Evolutionary conservation across 2,329 filamentous ascomycete species (phyloP).

Genomic region (Aciculosporium take): DNA sequence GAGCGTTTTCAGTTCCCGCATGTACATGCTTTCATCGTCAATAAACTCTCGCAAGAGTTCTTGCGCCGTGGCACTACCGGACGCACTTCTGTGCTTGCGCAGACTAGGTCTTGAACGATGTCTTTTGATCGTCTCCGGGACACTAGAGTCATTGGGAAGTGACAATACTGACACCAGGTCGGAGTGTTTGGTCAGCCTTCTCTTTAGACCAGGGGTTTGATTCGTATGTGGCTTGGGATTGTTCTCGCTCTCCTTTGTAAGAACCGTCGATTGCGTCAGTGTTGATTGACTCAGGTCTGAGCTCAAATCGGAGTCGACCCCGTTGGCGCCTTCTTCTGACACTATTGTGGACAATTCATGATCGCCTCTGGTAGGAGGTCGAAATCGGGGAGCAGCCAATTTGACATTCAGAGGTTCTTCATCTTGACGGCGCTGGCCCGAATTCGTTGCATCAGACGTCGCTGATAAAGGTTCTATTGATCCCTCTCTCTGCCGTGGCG

Average conservation of each 20-base stretch:
- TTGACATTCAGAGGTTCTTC: conserved; percentile 5
- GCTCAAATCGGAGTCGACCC: conserved; percentile 32
- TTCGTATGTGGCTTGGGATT: conserved; percentile 11
- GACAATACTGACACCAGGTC: conserved; percentile 91
- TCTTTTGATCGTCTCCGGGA: conserved; percentile 49
- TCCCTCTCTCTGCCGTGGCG: conserved; percentile 4
- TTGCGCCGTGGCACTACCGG: conserved; percentile 52
- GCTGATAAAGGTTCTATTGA: neutral
- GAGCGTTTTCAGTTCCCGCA: conserved; percentile 78
- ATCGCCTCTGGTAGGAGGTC: conserved; percentile 38
- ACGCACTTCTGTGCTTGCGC: conserved; percentile 53
- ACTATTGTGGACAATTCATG: conserved; percentile 45
- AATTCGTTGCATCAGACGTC: neutral
- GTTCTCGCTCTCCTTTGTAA: conserved; percentile 32
- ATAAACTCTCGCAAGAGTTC: conserved; percentile 70
- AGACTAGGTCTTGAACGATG: conserved; percentile 67
- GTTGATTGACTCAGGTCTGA: conserved; percentile 35
- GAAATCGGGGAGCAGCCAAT: conserved; percentile 21
- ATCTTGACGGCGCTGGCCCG: neutral
- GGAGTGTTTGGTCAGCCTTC: conserved; percentile 77
- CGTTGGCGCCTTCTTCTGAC: conserved; percentile 35
- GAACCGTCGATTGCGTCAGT: conserved; percentile 35
- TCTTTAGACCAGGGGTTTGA: conserved; percentile 45
- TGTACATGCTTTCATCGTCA: conserved; percentile 76
- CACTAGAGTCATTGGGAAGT: conserved; percentile 41